A percentile compares a stretch with the other conserved stretches of the same genome.
phyloP scores from a whole-genome alignment of 2,329 filamentous ascomycete species.

The Epichloe elymi region DNA sequence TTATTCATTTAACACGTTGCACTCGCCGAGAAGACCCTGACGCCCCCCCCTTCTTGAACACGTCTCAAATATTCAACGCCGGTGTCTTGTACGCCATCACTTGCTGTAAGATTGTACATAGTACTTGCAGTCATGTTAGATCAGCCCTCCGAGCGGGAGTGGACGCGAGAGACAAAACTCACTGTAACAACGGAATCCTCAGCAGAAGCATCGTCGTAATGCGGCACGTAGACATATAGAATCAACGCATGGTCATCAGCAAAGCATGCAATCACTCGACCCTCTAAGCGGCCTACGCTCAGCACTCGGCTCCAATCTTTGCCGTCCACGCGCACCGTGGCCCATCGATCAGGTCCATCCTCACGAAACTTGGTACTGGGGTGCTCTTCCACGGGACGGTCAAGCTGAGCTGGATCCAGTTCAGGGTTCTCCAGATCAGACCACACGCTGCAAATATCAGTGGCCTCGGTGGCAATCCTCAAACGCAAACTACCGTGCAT shows the following conservation, averaged over 20 bases:
- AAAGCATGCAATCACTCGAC: constrained; percentile 86
- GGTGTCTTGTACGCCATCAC: not conserved
- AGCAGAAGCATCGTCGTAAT: constrained; percentile 49
- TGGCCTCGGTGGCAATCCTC: constrained; percentile 67
- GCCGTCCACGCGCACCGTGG: constrained; percentile 80
- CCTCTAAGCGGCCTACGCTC: constrained; percentile 79
- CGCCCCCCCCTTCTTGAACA: not conserved
- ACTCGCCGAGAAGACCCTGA: not conserved
- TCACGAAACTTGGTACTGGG: constrained; percentile 69
- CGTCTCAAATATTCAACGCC: not conserved
- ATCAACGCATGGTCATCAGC: constrained; percentile 69
- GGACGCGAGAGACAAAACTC: constrained; percentile 16
- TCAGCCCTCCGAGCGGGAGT: not conserved
- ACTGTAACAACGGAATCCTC: constrained; percentile 69
- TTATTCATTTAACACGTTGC: not conserved
- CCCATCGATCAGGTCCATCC: constrained; percentile 71
- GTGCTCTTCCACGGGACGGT: constrained; percentile 61
- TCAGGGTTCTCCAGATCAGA: constrained; percentile 75
- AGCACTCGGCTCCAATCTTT: constrained; percentile 92
- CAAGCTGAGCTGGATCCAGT: constrained; percentile 64
- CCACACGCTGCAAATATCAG: constrained; percentile 81
- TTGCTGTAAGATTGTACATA: constrained; percentile 31
- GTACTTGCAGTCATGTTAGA: constrained; percentile 21
- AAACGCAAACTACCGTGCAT: constrained; percentile 83
- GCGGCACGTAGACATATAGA: constrained; percentile 67